Evolutionary conservation across 106 monocot genomes (phyloP), one percentile per base, ranked within the genome.

Genomic region (Apostasia shenzhenica): DNA sequence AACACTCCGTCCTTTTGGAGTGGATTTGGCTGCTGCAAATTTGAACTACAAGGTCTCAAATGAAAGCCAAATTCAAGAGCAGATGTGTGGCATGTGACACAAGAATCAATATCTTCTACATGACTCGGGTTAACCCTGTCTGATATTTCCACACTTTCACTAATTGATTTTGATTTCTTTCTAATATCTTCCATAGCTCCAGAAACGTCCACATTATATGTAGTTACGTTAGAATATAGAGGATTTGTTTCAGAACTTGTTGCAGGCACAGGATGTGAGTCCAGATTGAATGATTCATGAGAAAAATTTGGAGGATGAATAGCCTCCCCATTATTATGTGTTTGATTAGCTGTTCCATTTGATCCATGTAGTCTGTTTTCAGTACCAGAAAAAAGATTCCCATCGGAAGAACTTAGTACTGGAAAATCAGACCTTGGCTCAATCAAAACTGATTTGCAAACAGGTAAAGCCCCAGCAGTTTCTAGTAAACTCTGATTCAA

Each of bases 21-120:
- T 12, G 41, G 42, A 56, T 66, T 68, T 3, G 45, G 3, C 59
- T 72, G 74, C 75, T 57, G 59, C 66, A 67, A 10, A 14, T 59
- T 56, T 54, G 77, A 64, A 55, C 40, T 59, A 66, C 77, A 80
- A 51, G 71, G 46, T 72, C 52, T 86, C 37, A 81, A 63, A 70
- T 66, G 57, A 61, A 61, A 82, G 68, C 58, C 73, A 37, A 58
- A 79, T 45, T 47, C 68, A 59, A 64, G 39, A 14, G 54, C 26
- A 44, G 55, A 55, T 2, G 55, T 12, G 48, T 69, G 12, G 63
- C 48, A 38, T 60, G 38, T 67, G 13, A 26, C 41, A 12, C 44
- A 71, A 70, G 68, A 55, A 49, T 63, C 44, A 1, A 13, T 9
- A 58, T 63, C 69, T 65, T 54, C 65, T 14, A 55, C 64, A 74